These are phyloP conservation scores for Rosa lucieae DNA, from an alignment of 306 rosid genomes.

Conservation along the genomic window DNA sequence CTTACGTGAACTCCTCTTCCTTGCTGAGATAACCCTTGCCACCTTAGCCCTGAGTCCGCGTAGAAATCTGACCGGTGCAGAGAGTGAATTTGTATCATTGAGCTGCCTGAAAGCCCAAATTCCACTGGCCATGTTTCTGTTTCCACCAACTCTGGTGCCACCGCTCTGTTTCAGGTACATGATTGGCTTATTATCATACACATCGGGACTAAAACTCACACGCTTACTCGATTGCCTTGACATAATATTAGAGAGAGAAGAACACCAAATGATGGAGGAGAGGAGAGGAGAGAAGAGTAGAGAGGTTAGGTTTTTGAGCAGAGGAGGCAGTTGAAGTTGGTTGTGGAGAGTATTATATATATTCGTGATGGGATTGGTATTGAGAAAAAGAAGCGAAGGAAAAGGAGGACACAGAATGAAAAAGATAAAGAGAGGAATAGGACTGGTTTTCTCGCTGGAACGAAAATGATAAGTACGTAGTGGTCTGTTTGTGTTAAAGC, in stretches of 20 bases:
- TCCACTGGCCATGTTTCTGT: conserved; percentile 46
- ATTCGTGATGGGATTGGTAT: conserved; percentile 1
- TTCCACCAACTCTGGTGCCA: conserved; percentile 32
- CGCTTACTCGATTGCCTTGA: conserved; percentile 54
- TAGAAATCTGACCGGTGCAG: conserved; percentile 51
- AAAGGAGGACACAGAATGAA: conserved; percentile 9
- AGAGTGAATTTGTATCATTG: conserved; percentile 39
- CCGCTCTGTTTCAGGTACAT: conserved; percentile 39
- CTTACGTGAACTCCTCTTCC: conserved; percentile 60
- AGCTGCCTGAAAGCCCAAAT: conserved; percentile 45
- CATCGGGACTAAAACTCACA: conserved; percentile 71
- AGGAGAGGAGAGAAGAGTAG: background rate
- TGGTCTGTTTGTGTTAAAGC: conserved; percentile 16
- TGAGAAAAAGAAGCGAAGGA: conserved; percentile 20
- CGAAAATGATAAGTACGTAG: conserved; percentile 13
- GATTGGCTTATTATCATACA: conserved; percentile 51
- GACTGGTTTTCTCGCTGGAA: conserved; percentile 11
- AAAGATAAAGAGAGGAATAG: conserved; percentile 26
- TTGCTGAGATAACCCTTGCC: conserved; percentile 49
- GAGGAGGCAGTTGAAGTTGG: conserved; percentile 31
- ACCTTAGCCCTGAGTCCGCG: conserved; percentile 62
- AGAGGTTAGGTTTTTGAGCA: conserved; percentile 20
- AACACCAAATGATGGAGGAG: conserved; percentile 12
- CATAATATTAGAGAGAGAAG: conserved; percentile 32
- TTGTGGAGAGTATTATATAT: conserved; percentile 33